Conservation (phyloP, 495 filamentous ascomycete species). For the Antarctomyces pellizariae region DNA sequence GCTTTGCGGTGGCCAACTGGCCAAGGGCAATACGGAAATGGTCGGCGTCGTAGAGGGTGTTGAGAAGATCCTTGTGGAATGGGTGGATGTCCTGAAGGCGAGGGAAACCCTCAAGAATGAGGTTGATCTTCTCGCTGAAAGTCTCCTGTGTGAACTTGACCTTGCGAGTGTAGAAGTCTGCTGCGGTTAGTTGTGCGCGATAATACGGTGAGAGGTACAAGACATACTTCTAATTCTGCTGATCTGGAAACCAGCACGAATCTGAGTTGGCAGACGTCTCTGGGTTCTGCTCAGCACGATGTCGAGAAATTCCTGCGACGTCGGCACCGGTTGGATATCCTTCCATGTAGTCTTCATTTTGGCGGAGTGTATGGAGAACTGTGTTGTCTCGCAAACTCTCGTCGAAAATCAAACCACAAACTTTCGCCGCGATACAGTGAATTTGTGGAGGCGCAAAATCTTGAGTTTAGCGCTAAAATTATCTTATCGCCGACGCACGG, state of each 20-base stretch:
- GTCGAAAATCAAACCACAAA: too few species aligned
- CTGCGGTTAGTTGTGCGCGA: constrained; percentile 6
- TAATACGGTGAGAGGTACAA: constrained; percentile 7
- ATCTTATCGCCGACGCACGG: too few species aligned
- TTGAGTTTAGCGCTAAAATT: too few species aligned
- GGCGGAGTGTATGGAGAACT: too few species aligned
- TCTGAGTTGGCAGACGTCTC: constrained; percentile 84
- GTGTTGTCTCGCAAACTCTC: too few species aligned
- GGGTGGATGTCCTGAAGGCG: constrained; percentile 90
- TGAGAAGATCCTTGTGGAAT: constrained; percentile 50
- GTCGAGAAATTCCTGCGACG: constrained; percentile 85
- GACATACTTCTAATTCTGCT: constrained; percentile 61
- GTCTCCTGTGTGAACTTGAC: constrained; percentile 99
- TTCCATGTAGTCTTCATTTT: constrained; percentile 29
- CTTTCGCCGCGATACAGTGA: too few species aligned
- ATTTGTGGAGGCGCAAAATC: too few species aligned
- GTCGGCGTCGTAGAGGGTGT: constrained; percentile 74
- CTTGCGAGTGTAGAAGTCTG: constrained; percentile 87
- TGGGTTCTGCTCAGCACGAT: constrained; percentile 91
- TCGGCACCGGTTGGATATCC: constrained; percentile 73
- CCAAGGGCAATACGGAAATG: constrained; percentile 94
- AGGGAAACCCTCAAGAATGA: constrained; percentile 82
- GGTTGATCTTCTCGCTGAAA: constrained; percentile 75
- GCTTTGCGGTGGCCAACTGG: constrained; percentile 85
- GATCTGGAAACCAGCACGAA: constrained; percentile 89